Evolutionary conservation across 129 eudicot genomes (phyloP).

Genomic region (Helianthus tuberosus): DNA sequence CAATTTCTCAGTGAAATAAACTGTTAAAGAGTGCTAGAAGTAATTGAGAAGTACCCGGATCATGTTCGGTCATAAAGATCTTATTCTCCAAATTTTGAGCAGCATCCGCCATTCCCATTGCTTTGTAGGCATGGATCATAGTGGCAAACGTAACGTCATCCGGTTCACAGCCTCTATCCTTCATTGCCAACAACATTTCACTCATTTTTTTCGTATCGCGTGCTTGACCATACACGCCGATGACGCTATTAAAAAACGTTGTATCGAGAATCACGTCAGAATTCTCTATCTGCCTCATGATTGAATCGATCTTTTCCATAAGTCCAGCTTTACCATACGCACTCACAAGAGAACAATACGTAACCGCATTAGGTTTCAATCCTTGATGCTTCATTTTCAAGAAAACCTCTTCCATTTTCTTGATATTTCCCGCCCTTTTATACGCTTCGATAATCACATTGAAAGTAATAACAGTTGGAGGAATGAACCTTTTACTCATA

Average conservation of each 20-base stretch:
- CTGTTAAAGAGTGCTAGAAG: neutral
- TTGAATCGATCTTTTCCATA: constrained; percentile 63
- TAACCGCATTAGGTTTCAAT: constrained; percentile 79
- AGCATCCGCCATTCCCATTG: constrained; percentile 74
- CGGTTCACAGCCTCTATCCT: constrained; percentile 64
- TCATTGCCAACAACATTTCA: constrained; percentile 68
- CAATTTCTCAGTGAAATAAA: neutral
- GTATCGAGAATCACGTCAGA: constrained; percentile 86
- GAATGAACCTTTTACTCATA: constrained; percentile 76
- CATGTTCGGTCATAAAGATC: constrained; percentile 26
- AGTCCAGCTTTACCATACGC: constrained; percentile 78
- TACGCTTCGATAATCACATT: constrained; percentile 67
- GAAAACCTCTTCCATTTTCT: constrained; percentile 77
- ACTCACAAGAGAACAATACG: constrained; percentile 77
- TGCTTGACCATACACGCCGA: constrained; percentile 69
- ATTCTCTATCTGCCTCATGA: constrained; percentile 84
- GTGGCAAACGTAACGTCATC: constrained; percentile 77
- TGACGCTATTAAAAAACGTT: constrained; percentile 68
- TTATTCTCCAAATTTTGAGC: constrained; percentile 59
- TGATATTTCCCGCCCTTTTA: constrained; percentile 53
- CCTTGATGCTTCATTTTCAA: constrained; percentile 89
- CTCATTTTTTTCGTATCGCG: constrained; percentile 68
- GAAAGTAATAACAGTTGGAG: constrained; percentile 72
- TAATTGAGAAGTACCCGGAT: constrained; percentile 35
- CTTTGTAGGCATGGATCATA: constrained; percentile 65